Conservation (phyloP, 768 basidiomycete species). For the Mycena belliarum region DNA sequence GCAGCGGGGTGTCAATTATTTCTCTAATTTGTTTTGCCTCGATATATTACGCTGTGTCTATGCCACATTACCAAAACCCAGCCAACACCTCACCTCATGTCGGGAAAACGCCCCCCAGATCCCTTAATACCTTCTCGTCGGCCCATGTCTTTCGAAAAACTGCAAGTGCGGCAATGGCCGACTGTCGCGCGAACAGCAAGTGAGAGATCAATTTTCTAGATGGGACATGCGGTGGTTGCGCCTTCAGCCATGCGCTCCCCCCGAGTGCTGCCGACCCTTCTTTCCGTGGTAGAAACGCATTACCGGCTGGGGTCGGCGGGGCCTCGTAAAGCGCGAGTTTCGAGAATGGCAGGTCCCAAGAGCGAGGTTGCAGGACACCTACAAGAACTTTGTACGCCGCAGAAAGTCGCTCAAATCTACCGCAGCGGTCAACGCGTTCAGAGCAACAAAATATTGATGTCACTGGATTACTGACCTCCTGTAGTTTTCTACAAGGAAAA, state of each 20-base stretch:
- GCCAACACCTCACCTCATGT: too few species aligned
- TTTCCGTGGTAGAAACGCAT: slow-evolving; percentile 40
- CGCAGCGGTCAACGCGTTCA: too few species aligned
- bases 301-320: slow-evolving; percentile 43
- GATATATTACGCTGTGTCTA: too few species aligned
- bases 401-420: slow-evolving; percentile 35
- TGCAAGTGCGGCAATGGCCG: slow-evolving; percentile 8
- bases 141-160: not conserved
- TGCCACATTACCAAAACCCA: not conserved
- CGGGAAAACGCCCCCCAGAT: slow-evolving; percentile 1
- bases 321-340: slow-evolving; percentile 36
- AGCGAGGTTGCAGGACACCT: slow-evolving; percentile 33
- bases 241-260: slow-evolving; percentile 15
- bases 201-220: slow-evolving; percentile 30
- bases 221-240: slow-evolving; percentile 24
- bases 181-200: slow-evolving; percentile 33
- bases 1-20: not conserved
- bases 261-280: slow-evolving; percentile 18
- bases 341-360: slow-evolving; percentile 18
- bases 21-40: not conserved
- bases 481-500: slow-evolving; percentile 32
- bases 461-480: slow-evolving; percentile 29
- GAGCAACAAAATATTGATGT: too few species aligned
- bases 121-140: not conserved
- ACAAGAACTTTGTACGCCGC: slow-evolving; percentile 40